phyloP scores from a whole-genome alignment of 352 stramenopile species.

The Achlya hypogyna region DNA sequence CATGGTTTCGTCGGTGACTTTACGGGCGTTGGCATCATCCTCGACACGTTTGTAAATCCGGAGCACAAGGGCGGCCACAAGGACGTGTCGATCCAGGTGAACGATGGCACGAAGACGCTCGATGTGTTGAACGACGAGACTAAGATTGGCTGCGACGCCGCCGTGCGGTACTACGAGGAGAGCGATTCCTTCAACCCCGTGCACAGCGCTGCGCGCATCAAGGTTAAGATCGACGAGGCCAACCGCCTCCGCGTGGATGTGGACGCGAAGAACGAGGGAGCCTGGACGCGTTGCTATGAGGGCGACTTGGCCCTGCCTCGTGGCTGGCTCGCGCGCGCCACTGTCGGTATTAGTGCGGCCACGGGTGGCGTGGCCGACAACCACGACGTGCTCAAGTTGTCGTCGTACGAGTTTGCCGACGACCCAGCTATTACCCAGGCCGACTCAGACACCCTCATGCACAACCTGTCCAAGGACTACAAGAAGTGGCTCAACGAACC shows the following conservation, averaged over 20 bases:
- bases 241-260: constrained; percentile 54
- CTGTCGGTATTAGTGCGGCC: constrained; percentile 65
- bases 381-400: constrained; percentile 39
- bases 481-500: constrained; percentile 74
- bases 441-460: constrained; percentile 64
- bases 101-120: constrained; percentile 65
- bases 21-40: constrained; percentile 61
- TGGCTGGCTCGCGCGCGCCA: constrained; percentile 50
- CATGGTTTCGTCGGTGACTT: constrained; percentile 74
- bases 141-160: constrained; percentile 62
- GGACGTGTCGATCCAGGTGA: constrained; percentile 72
- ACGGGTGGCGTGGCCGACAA: constrained; percentile 79
- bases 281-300: constrained; percentile 60
- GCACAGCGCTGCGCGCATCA: constrained; percentile 69
- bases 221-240: constrained; percentile 65
- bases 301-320: constrained; percentile 45
- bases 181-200: constrained; percentile 68
- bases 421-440: constrained; percentile 34
- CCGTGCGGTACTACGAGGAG: constrained; percentile 70
- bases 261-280: constrained; percentile 41
- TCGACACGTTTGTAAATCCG: constrained; percentile 80
- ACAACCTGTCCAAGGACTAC: constrained; percentile 79
- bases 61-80: constrained; percentile 80
- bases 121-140: constrained; percentile 56
- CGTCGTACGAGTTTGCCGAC: constrained; percentile 38